Evolutionary conservation across 2,329 filamentous ascomycete species (phyloP), one percentile per base, ranked within the genome.

Genomic region (Pyrenophora graminea): DNA sequence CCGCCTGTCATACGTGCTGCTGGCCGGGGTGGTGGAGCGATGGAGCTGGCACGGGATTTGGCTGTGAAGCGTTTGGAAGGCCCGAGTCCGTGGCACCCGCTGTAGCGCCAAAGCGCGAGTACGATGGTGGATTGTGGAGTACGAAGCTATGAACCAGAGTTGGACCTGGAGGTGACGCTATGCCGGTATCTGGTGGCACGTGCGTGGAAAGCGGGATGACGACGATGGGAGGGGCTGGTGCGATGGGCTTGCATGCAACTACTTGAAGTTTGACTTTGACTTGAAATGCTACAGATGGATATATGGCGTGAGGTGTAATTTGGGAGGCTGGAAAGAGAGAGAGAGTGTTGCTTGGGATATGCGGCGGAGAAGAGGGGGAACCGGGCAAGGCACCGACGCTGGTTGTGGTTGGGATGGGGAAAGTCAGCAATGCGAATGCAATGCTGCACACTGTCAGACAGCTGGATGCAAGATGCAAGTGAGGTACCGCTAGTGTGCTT

Each of bases 121-220:
- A 18, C 38, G 41, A 38, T 38, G 32, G 50, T 46, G 17, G 32
- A 36, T 33, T 51, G 51, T 52, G 48, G 27, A 51, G 45, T 53
- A 31, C 27, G 50, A 47, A 45, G 47, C 44, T 39, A 41, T 48
- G 48, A 39, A 47, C 19, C 41, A 32, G 23, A 39, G 45, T 33
- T 48, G 46, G 40, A 39, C 52, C 39, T 55, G 53, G 55, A 60
- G 49, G 51, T 54, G 47, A 53, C 45, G 44, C 44, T 44, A 44
- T 39, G 40, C 40, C 39, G 48, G 43, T 47, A 37, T 25, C 38
- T 33, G 21, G 4, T 59, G 54, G 62, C 56, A 62, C 62, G 61
- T 61, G 62, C 58, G 45, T 19, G 30, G 38, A 42, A 44, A 40
- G 44, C 45, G 51, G 50, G 39, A 59, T 59, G 48, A 53, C 51